phyloP scores from a whole-genome alignment of 768 basidiomycete species.

The Astraeus odoratus region DNA sequence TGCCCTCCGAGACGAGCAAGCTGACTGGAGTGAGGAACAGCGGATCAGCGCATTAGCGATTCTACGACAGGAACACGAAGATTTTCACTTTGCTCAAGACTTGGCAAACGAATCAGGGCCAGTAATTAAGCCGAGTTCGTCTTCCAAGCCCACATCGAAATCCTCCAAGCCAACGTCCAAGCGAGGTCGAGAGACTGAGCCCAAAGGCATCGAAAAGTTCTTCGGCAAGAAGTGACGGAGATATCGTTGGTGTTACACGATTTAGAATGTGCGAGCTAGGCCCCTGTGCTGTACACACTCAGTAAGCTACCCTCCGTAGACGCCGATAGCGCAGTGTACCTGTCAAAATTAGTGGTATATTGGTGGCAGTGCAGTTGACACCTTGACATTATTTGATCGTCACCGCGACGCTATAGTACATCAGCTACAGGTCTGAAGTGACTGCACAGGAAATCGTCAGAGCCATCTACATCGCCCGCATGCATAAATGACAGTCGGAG shows the following conservation, averaged over 20 bases:
- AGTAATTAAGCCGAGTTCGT: constrained; percentile 6
- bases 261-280: too few species aligned
- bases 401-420: background rate
- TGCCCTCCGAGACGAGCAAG: constrained; percentile 21
- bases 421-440: too few species aligned
- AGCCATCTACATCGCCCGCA: background rate
- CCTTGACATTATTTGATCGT: background rate
- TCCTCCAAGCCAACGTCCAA: constrained; percentile 20
- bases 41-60: constrained; percentile 31
- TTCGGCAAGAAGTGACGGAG: constrained; percentile 29
- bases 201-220: constrained; percentile 43
- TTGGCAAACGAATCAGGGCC: constrained; percentile 39
- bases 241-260: too few species aligned
- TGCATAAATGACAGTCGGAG: background rate
- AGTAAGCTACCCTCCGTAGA: too few species aligned
- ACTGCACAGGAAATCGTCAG: constrained; percentile 1
- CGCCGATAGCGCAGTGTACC: too few species aligned
- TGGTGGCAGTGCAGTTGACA: background rate
- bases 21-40: constrained; percentile 18
- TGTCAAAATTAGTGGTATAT: too few species aligned
- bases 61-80: constrained; percentile 67
- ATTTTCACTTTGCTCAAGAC: constrained; percentile 85
- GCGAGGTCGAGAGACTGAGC: constrained; percentile 25
- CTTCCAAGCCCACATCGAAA: too few species aligned
- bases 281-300: too few species aligned